These are phyloP conservation scores for Aspergillus transmontanensis DNA, from an alignment of 2,329 filamentous ascomycete genomes.

Conservation along the genomic window DNA sequence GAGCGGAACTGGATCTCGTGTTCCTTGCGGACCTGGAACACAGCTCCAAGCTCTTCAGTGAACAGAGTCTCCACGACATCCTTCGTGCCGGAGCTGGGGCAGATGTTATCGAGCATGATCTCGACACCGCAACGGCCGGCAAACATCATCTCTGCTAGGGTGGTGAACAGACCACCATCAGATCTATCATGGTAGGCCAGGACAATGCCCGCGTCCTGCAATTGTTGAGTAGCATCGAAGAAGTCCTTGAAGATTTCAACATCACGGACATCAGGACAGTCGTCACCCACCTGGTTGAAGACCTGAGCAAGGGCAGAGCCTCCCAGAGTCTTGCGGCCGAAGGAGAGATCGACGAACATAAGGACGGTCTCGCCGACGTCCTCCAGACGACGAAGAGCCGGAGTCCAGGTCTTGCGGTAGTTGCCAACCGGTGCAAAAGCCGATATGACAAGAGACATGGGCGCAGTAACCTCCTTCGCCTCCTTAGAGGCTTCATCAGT, in stretches of 20 bases:
- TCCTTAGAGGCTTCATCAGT: constrained; percentile 68
- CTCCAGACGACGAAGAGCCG: constrained; percentile 77
- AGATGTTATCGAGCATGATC: constrained; percentile 73
- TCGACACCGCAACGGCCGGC: constrained; percentile 88
- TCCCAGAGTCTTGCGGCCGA: constrained; percentile 78
- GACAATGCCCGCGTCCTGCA: constrained; percentile 70
- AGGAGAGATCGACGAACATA: constrained; percentile 87
- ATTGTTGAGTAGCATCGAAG: constrained; percentile 78
- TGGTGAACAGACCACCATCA: constrained; percentile 88
- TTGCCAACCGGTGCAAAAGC: constrained; percentile 85
- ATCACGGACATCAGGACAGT: constrained; percentile 83
- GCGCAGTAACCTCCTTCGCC: constrained; percentile 84
- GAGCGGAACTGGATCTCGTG: constrained; percentile 84
- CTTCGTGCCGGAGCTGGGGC: constrained; percentile 61
- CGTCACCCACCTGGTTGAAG: constrained; percentile 80
- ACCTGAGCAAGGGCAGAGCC: constrained; percentile 90
- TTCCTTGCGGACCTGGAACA: constrained; percentile 88
- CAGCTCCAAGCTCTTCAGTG: constrained; percentile 93
- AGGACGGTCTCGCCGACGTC: constrained; percentile 88
- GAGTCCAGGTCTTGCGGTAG: constrained; percentile 89
- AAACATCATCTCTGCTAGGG: constrained; percentile 96
- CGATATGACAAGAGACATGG: constrained; percentile 86
- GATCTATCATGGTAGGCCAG: constrained; percentile 94
- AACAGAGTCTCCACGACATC: constrained; percentile 79
- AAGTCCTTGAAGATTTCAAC: constrained; percentile 81